A percentile compares a stretch with the other conserved stretches of the same genome.
These are phyloP conservation scores for Paraconiothyrium sp. DNA, from an alignment of 2,329 filamentous ascomycete genomes.

Conservation along the genomic window DNA sequence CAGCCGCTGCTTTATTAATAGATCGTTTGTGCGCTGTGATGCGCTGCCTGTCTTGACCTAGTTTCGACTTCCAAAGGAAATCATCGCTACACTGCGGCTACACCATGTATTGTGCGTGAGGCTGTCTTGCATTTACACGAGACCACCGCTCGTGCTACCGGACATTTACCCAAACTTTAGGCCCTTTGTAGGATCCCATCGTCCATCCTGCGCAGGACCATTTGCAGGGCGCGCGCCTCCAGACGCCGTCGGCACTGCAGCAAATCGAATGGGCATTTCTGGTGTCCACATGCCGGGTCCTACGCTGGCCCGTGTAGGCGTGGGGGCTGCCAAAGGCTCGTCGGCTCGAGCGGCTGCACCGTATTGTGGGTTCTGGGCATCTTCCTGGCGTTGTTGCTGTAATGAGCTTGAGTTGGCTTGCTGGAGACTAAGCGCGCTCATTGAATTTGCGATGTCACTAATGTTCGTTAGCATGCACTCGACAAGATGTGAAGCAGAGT, in stretches of 20 bases:
- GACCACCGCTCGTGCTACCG: slow-evolving; percentile 1
- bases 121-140: slow-evolving; percentile 11
- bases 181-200: slow-evolving; percentile 52
- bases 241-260: slow-evolving; percentile 51
- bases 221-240: slow-evolving; percentile 43
- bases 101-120: background rate
- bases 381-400: slow-evolving; percentile 57
- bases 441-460: slow-evolving; percentile 68
- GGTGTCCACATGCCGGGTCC: slow-evolving; percentile 75
- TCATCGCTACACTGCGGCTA: background rate
- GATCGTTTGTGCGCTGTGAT: slow-evolving; percentile 5
- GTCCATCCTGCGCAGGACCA: slow-evolving; percentile 47
- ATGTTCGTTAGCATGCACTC: background rate
- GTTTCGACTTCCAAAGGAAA: background rate
- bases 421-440: slow-evolving; percentile 66
- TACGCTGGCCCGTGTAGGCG: slow-evolving; percentile 51
- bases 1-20: slow-evolving; percentile 24
- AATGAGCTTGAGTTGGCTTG: slow-evolving; percentile 52
- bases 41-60: background rate
- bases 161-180: slow-evolving; percentile 49
- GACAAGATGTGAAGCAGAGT: slow-evolving; percentile 9
- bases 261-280: slow-evolving; percentile 82
- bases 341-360: slow-evolving; percentile 56
- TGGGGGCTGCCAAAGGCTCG: slow-evolving; percentile 63
- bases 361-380: slow-evolving; percentile 69